Evolutionary conservation across 345 rosid species (phyloP).

Genomic region (Salix exigua): DNA sequence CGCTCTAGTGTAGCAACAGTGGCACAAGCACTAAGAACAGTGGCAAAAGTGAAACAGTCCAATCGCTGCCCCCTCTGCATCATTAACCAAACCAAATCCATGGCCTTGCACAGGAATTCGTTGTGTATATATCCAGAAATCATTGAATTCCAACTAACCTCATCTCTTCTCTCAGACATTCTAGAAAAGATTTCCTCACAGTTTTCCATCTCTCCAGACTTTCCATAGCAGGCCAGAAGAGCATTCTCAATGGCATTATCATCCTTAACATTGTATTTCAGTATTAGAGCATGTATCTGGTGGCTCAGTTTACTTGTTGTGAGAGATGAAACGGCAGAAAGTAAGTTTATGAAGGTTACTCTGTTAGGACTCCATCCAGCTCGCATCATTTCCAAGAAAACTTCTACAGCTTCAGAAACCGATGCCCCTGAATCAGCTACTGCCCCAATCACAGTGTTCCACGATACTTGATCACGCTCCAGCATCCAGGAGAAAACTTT

Average conservation of each 20-base stretch:
- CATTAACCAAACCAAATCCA: slow-evolving; percentile 76
- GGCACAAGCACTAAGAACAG: slow-evolving; percentile 94
- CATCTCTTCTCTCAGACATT: slow-evolving; percentile 76
- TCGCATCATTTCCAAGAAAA: slow-evolving; percentile 56
- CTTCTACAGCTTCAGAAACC: slow-evolving; percentile 43
- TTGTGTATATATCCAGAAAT: slow-evolving; percentile 83
- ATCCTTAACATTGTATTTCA: slow-evolving; percentile 46
- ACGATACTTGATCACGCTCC: slow-evolving; percentile 78
- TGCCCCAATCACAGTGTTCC: slow-evolving; percentile 83
- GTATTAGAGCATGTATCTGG: slow-evolving; percentile 63
- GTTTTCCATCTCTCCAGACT: slow-evolving; percentile 61
- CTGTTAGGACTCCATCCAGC: slow-evolving; percentile 59
- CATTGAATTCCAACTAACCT: slow-evolving; percentile 84
- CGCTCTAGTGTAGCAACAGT: slow-evolving; percentile 82
- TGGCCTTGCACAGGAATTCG: slow-evolving; percentile 64
- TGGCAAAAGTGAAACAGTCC: slow-evolving; percentile 80
- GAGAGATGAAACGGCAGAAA: slow-evolving; percentile 59
- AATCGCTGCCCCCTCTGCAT: slow-evolving; percentile 67
- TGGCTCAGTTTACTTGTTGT: slow-evolving; percentile 43
- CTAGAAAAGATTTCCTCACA: slow-evolving; percentile 77
- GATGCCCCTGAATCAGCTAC: slow-evolving; percentile 56
- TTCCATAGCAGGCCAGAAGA: slow-evolving; percentile 85
- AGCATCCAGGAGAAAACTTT: slow-evolving; percentile 63
- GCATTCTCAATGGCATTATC: slow-evolving; percentile 70
- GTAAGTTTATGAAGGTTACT: slow-evolving; percentile 68